phyloP scores from a whole-genome alignment of 768 basidiomycete genomes.

The Rhodosporidiobolus odoratus region DNA sequence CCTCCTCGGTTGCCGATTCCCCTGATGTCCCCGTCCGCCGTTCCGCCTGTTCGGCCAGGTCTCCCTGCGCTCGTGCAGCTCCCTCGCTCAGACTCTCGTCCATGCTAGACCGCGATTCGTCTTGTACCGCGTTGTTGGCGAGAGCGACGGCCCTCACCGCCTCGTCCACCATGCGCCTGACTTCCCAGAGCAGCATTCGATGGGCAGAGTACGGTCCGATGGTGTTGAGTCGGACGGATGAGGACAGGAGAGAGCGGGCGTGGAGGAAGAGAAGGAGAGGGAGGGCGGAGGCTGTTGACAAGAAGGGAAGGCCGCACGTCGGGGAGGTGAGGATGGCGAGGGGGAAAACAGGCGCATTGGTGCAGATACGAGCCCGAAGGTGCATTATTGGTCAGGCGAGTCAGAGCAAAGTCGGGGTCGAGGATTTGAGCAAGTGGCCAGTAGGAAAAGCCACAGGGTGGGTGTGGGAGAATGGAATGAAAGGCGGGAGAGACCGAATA shows the following conservation, averaged over 20 bases:
- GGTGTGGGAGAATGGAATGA: no score
- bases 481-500: no score
- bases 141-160: constrained; percentile 51
- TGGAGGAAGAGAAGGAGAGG: constrained; percentile 87
- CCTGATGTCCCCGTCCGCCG: no score
- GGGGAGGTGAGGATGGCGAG: neutral
- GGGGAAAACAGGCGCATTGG: neutral
- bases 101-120: neutral
- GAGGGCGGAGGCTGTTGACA: constrained; percentile 58
- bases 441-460: no score
- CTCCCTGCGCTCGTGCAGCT: neutral
- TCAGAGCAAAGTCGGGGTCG: no score
- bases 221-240: constrained; percentile 82
- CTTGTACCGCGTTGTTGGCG: constrained; percentile 31
- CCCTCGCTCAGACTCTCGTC: neutral
- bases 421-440: no score
- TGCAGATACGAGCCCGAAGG: no score
- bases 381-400: no score
- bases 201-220: constrained; percentile 91
- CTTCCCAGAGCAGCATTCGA: constrained; percentile 69
- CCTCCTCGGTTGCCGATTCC: neutral
- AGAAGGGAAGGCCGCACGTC: neutral
- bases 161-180: constrained; percentile 61
- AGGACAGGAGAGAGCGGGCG: constrained; percentile 79
- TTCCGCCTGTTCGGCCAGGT: no score